Base-by-base conservation (phyloP, 2,329 filamentous ascomycete species). In the Alternaria gaisen region DNA sequence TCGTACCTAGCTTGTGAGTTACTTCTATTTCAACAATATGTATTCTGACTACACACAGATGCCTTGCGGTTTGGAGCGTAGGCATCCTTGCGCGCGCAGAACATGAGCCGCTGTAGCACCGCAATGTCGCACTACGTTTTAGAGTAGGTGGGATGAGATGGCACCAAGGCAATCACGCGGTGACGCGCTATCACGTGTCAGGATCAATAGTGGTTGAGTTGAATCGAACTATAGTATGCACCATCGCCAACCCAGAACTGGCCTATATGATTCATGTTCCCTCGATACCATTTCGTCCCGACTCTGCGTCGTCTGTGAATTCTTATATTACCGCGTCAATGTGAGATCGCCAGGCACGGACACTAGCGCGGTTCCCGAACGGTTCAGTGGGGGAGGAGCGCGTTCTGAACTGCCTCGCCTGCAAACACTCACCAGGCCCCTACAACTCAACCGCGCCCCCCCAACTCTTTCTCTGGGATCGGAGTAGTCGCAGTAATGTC, bases 381-480 rank as follows among this genome's bases (percentile, higher is more conserved):
- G 51, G 22, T 48, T 58, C 58, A 67, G 53, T 59, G 66, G 70
- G 67, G 61, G 60, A 58, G 58, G 51, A 62, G 64, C 70, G 70
- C 70, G 70, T 71, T 58, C 42, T 46, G 57, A 36, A 60, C 53
- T 58, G 48, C 63, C 47, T 60, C 58, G 42, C 36, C 28, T 34
- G 36, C 60, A 50, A 50, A 47, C 36, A 18, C 46, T 14, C 26
- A 22, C 30, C 52, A n/a, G 30, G 43, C 51, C 20, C 20, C 38
- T 48, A 41, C 47, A 40, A 32, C 22, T 48, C 38, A 26, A 40
- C 50, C 30, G 20, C 55, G 42, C 30, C 34, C 26, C 26, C 24
- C 18, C 46, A 26, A 51, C 44, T 24, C 30, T 44, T 24, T 36
- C 44, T 5, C 42, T 18, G 36, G 53, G 42, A 50, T 22, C 56